Evolutionary conservation across 1,284 basidiomycete species (phyloP), one percentile per base, ranked within the genome.

Genomic region (Nidula niveotomentosa): DNA sequence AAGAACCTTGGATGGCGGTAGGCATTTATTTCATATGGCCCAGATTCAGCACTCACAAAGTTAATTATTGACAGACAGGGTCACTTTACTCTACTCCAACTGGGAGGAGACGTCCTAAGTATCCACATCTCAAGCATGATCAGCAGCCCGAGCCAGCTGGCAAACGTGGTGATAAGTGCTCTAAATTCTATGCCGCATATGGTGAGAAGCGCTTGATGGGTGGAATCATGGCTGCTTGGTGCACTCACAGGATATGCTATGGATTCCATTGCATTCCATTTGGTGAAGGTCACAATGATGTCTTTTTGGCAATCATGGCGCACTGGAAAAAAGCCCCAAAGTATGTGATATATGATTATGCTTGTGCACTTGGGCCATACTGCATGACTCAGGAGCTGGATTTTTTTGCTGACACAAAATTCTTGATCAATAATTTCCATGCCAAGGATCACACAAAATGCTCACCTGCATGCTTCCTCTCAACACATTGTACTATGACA

Each of bases 191-290:
- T 54, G 60, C 64, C 0, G 60, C 56, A 34, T 76, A 75, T 55
- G 62, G 68, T 1, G 58, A 70, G 45, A 48, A 62, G 8, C 51
- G 58, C 0, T 58, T 71, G 1, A 71, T 69, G 0, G 69, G 70
- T 4, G 71, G 71, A 0, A 63, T 72, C 5, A 70, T 73, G 65
- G 63, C 60, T 9, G 63, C 62, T 0, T 73, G 73, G 73, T 73
- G 71, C 54, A 65, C 60, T 0, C 70, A 74, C 57, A 68, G 67
- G 23, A 53, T 56, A 0, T n/a, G 59, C 68, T 54, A 59, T 59
- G 71, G 74, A 0, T 76, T 74, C 51, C 74, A 76, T 51, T 70
- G 65, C 54, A 75, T 76, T 37, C 69, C 69, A 0, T 44, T 51
- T 3, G 66, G 65, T 7, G 72, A 76, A 57, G 74, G 73, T 1